Evolutionary conservation across 257 asterid genomes (phyloP).

Genomic region (Pogostemon cablin): DNA sequence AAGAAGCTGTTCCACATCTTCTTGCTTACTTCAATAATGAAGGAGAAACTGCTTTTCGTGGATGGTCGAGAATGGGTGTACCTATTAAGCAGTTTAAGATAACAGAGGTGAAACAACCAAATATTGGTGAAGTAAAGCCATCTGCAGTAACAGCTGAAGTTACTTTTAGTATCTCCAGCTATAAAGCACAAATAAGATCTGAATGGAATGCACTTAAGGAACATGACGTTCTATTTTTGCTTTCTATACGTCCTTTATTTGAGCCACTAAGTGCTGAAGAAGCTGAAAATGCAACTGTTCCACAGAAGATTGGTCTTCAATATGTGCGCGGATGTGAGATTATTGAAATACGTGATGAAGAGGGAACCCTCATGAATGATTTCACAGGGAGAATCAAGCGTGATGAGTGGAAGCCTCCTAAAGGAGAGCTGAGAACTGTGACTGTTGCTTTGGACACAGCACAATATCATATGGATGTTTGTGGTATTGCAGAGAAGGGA

Average conservation of each 20-base stretch:
- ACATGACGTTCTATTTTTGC: conserved; percentile 93
- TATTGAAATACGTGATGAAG: conserved; percentile 94
- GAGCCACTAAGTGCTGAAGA: conserved; percentile 94
- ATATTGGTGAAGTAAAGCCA: conserved; percentile 98
- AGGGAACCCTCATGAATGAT: conserved; percentile 96
- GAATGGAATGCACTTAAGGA: conserved; percentile 98
- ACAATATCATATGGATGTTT: conserved; percentile 97
- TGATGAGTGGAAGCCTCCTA: conserved; percentile 99
- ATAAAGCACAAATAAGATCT: conserved; percentile 92
- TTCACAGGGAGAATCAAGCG: conserved; percentile 94
- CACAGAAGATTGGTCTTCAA: conserved; percentile 92
- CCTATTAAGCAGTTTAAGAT: conserved; percentile 87
- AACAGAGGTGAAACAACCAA: conserved; percentile 83
- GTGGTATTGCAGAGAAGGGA: conserved; percentile 93
- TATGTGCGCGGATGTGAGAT: conserved; percentile 98
- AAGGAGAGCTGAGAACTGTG: conserved; percentile 95
- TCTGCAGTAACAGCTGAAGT: conserved; percentile 87
- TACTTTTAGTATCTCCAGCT: conserved; percentile 91
- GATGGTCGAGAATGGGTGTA: conserved; percentile 99
- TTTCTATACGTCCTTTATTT: conserved; percentile 82
- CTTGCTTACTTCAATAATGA: conserved; percentile 82
- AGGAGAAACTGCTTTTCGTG: conserved; percentile 98
- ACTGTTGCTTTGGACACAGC: conserved; percentile 95
- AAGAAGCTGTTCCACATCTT: conserved; percentile 98
- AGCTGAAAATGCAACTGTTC: conserved; percentile 84